Base-by-base conservation (phyloP, 345 rosid genomes). In the Laguncularia racemosa region DNA sequence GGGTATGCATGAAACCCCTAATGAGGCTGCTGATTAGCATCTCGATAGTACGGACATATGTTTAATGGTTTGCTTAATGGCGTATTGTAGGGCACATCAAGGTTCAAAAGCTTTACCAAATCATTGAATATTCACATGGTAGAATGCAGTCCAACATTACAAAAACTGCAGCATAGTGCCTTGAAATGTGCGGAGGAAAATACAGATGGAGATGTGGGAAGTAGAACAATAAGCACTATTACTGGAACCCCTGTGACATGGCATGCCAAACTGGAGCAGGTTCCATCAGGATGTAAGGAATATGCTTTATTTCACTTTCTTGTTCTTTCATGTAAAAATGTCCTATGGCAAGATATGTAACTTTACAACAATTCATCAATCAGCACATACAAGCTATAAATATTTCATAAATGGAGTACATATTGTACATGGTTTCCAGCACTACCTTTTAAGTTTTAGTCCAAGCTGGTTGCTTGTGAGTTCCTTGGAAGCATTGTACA, bases 121-220 rank as follows among this genome's bases (percentile, higher is more conserved):
- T 82, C 96, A 0, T 77, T 93, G 78, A 82, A 87, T 52, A 56
- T 86, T 56, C 91, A 87, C 66, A 63, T 89, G 85, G 91, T 89
- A 68, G 97, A 93, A 62, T 89, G 96, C 52, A 93, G 97, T 76
- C 97, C 97, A 14, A 58, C 73, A 5, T 58, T 93, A 53, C 83
- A 86, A 75, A 80, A 93, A 76, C 79, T 87, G 58, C 96, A 87
- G 76, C 72, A 76, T 56, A 64, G 48, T 52, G 79, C 71, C 66
- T 74, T 93, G 72, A 81, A 83, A 69, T 93, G 97, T 62, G 46
- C 55, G 6, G 84, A 80, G 56, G 85, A 68, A 46, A 46, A 49
- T 68, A 16, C 54, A 20, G 7, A 38, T 52, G 81, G 56, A 54
- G 53, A 57, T 66, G 65, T 55, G 21, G 84, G 76, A 53, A 76